Conservation (phyloP, 2,329 filamentous ascomycete species). For the Exutisphaerella laricina region DNA sequence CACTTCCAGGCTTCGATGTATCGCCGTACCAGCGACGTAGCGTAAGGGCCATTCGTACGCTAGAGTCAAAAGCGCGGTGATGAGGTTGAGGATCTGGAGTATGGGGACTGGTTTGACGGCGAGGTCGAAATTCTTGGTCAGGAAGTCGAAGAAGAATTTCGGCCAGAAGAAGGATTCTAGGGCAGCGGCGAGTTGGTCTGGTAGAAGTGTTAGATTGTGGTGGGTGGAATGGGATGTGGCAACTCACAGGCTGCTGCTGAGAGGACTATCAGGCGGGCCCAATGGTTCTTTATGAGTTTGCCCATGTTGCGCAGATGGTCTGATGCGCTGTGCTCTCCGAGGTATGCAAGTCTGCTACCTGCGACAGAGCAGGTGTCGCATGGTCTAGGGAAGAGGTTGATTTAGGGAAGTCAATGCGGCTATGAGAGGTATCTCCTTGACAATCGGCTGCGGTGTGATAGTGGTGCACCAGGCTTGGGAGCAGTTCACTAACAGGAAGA, state of each 20-base stretch:
- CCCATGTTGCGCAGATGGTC: slow-evolving; percentile 59
- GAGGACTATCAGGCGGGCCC: slow-evolving; percentile 88
- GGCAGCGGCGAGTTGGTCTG: slow-evolving; percentile 75
- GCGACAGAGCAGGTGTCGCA: slow-evolving; percentile 9
- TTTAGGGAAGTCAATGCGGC: slow-evolving; percentile 3
- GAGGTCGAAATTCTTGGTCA: slow-evolving; percentile 81
- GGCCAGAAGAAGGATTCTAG: slow-evolving; percentile 95
- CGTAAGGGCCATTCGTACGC: slow-evolving; percentile 87
- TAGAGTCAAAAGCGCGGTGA: slow-evolving; percentile 71
- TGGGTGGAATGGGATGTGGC: neutral
- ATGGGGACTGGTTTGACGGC: slow-evolving; percentile 83
- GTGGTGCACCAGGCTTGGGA: slow-evolving; percentile 1
- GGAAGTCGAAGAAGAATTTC: slow-evolving; percentile 97
- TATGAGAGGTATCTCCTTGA: slow-evolving; percentile 3
- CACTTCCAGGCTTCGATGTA: slow-evolving; percentile 85
- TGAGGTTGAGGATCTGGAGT: slow-evolving; percentile 81
- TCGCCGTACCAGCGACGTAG: slow-evolving; percentile 65
- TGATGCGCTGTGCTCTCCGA: neutral
- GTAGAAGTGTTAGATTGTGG: slow-evolving; percentile 3
- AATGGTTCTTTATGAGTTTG: slow-evolving; percentile 99
- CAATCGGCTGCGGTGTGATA: slow-evolving; percentile 5
- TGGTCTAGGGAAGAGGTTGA: slow-evolving; percentile 10
- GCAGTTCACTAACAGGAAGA: too few species aligned
- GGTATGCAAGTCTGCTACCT: slow-evolving; percentile 13
- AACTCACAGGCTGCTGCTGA: slow-evolving; percentile 69